Base-by-base conservation (phyloP, 2,329 filamentous ascomycete species). In the Alternaria arbusti region DNA sequence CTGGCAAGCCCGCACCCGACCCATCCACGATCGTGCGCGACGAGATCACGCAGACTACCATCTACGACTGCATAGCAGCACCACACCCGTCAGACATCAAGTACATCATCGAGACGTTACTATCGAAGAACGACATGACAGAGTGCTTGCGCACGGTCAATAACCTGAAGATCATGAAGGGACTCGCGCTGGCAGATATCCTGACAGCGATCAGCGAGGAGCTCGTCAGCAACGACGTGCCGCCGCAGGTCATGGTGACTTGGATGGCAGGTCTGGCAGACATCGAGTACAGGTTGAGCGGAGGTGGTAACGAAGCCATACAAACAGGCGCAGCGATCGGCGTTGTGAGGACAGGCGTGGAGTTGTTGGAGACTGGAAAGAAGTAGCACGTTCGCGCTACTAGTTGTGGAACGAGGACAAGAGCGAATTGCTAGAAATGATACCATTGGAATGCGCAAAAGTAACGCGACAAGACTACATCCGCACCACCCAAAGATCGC, bases 11-110 rank as follows among this genome's bases (percentile, higher is more conserved):
- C 50, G 79, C 81, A 13, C 74, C 79, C 7, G 78, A 83, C 45
- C 85, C 65, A 84, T 91, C 66, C 84, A 87, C 81, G 57, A 88
- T 94, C 26, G 85, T 90, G 59, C 87, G 93, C 44, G 95, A 98
- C 63, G 88, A 93, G 70, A 97, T 97, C 70, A 97, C 92, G 36
- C 91, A 97, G 78, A 93, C 92, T 20, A 90, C 89, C 8, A 98
- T 99, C 75, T 99, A 97, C 85, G 94, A 94, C 80, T 99, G 96
- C 81, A 97, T 99, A 76, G 96, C 96, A 9, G 95, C 95, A 2
- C 96, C 96, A 5, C 94, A 96, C 70, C 96, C 96, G 1, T 89
- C 90, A 23, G 95, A 97, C 73, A 93, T 98, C 75, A 86, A 88
- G 69, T 89, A 91, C 71, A 98, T 99, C 57, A 86, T 94, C 69